Evolutionary conservation across 805 yeast species (phyloP).

Genomic region (Blastobotrys chiropterorum): DNA sequence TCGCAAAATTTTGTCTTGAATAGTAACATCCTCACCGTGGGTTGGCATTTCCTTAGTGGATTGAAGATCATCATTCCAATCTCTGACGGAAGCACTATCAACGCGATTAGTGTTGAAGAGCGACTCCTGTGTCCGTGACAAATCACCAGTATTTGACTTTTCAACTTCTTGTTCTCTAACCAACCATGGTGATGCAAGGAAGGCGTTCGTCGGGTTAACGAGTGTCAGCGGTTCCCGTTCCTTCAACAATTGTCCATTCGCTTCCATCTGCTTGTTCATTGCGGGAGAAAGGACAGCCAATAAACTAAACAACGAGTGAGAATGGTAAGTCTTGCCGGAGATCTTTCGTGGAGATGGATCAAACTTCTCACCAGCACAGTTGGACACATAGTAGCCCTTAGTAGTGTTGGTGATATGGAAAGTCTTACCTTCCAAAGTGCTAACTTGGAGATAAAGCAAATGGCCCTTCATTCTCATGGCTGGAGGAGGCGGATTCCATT

Average conservation of each 20-base stretch:
- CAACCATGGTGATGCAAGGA: slow-evolving; percentile 74
- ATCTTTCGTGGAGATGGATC: slow-evolving; percentile 50
- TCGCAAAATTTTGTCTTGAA: slow-evolving; percentile 64
- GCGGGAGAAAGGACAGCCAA: slow-evolving; percentile 57
- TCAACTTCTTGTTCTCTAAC: slow-evolving; percentile 27
- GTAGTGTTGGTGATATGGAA: slow-evolving; percentile 72
- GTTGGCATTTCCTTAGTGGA: slow-evolving; percentile 64
- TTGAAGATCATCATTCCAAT: slow-evolving; percentile 91
- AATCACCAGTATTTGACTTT: slow-evolving; percentile 42
- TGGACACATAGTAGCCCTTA: slow-evolving; percentile 75
- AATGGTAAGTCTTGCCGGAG: slow-evolving; percentile 31
- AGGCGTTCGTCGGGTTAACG: slow-evolving; percentile 50
- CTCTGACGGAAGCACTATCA: slow-evolving; percentile 54
- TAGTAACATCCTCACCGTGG: slow-evolving; percentile 30
- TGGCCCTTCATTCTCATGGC: slow-evolving; percentile 64
- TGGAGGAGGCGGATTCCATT: slow-evolving; percentile 83
- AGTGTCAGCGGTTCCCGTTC: slow-evolving; percentile 25
- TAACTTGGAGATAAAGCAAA: slow-evolving; percentile 64
- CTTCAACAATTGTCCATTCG: slow-evolving; percentile 40
- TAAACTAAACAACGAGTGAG: slow-evolving; percentile 54
- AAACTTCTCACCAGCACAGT: slow-evolving; percentile 58
- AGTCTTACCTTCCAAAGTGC: slow-evolving; percentile 76
- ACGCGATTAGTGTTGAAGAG: slow-evolving; percentile 51
- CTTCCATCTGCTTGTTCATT: slow-evolving; percentile 39
- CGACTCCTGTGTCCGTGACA: slow-evolving; percentile 53